Conservation (phyloP, 495 filamentous ascomycete species). For the Xylaria scruposa region DNA sequence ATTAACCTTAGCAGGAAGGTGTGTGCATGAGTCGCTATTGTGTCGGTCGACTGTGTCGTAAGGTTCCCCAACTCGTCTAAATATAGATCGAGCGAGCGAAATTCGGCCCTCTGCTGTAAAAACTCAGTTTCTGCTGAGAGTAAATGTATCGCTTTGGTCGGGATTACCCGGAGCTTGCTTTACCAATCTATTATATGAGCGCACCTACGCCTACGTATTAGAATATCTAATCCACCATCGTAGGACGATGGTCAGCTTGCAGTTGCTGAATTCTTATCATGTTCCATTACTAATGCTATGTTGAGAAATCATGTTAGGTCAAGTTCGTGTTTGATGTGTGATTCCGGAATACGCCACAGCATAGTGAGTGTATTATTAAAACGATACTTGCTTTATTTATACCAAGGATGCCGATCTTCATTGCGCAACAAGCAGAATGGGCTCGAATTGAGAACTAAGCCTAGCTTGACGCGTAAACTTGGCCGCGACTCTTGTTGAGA, state of each 20-base stretch:
- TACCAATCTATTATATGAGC: slow-evolving; percentile 1
- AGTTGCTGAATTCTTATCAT: neutral
- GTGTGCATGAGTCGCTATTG: slow-evolving; percentile 11
- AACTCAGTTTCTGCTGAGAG: neutral
- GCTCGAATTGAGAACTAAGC: neutral
- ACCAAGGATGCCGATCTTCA: slow-evolving; percentile 18
- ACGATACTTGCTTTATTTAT: neutral
- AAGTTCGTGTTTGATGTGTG: slow-evolving; percentile 1
- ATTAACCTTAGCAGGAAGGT: slow-evolving; percentile 29
- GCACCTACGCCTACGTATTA: neutral
- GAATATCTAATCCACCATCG: neutral
- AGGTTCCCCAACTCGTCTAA: slow-evolving; percentile 16
- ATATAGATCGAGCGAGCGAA: slow-evolving; percentile 15
- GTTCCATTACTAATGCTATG: neutral
- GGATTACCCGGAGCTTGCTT: slow-evolving; percentile 16
- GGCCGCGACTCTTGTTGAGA: neutral
- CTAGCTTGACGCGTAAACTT: neutral
- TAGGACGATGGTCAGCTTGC: neutral
- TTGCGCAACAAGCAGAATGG: neutral
- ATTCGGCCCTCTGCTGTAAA: neutral
- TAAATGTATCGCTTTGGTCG: neutral
- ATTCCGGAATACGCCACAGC: neutral
- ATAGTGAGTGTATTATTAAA: neutral
- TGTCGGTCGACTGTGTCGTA: slow-evolving; percentile 13
- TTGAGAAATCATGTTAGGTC: neutral